Percentiles rank a stretch among this genome's conserved stretches.
These are phyloP conservation scores for Hypoxylon trugodes DNA, from an alignment of 495 filamentous ascomycete genomes.

Conservation along the genomic window DNA sequence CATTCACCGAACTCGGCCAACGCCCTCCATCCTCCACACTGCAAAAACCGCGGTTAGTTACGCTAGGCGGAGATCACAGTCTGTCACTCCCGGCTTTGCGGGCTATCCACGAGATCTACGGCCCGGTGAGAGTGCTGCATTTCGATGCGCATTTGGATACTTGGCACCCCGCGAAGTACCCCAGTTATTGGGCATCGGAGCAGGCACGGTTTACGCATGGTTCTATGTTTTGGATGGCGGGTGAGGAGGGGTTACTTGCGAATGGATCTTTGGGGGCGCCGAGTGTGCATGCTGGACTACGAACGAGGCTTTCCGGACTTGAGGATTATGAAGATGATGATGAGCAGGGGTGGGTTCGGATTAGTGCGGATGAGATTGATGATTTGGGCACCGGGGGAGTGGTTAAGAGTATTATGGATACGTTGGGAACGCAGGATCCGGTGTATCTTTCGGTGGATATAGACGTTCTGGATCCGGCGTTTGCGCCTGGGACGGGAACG, in stretches of 20 bases:
- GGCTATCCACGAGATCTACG: conserved; percentile 74
- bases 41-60: conserved; percentile 72
- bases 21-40: conserved; percentile 40
- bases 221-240: conserved; percentile 85
- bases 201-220: conserved; percentile 84
- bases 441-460: conserved; percentile 81
- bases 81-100: conserved; percentile 79
- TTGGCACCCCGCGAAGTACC: conserved; percentile 83
- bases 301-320: conserved; percentile 73
- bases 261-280: conserved; percentile 65
- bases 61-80: conserved; percentile 83
- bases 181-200: conserved; percentile 72
- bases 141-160: conserved; percentile 87
- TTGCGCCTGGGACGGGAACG: conserved; percentile 77
- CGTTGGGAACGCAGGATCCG: conserved; percentile 66
- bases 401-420: conserved; percentile 64
- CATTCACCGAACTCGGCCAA: conserved; percentile 64
- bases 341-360: conserved; percentile 69
- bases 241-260: conserved; percentile 74
- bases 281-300: conserved; percentile 79
- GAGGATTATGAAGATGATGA: conserved; percentile 73
- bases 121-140: conserved; percentile 80
- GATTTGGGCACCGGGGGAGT: conserved; percentile 68
- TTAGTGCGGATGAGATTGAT: conserved; percentile 76
- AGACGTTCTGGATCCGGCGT: conserved; percentile 76